Percentiles rank a stretch among this genome's conserved stretches.
Evolutionary conservation across 495 filamentous ascomycete species (phyloP).

Genomic region (Collariella sp.): DNA sequence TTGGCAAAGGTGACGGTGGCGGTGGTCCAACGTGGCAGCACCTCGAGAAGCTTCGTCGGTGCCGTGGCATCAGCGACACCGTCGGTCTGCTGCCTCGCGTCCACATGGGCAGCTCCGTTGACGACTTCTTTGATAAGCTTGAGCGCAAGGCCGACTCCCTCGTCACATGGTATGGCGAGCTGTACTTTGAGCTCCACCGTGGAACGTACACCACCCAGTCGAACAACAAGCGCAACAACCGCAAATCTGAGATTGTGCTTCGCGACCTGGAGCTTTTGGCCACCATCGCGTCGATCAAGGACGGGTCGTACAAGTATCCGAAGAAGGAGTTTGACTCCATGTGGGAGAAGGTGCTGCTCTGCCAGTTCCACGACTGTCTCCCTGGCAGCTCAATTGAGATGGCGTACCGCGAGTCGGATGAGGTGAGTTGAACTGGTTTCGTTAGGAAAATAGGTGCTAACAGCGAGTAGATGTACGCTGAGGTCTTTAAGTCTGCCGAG

Average conservation of each 20-base stretch:
- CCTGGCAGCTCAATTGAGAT: slow-evolving; percentile 95
- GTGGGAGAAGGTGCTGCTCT: slow-evolving; percentile 82
- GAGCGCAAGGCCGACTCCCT: slow-evolving; percentile 72
- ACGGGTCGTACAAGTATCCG: slow-evolving; percentile 72
- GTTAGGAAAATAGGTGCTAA: background rate
- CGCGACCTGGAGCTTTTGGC: slow-evolving; percentile 85
- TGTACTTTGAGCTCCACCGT: slow-evolving; percentile 94
- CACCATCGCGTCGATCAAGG: slow-evolving; percentile 67
- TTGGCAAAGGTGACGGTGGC: slow-evolving; percentile 93
- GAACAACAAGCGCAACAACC: slow-evolving; percentile 93
- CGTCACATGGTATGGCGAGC: slow-evolving; percentile 94
- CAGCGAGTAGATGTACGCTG: slow-evolving; percentile 54
- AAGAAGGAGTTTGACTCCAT: slow-evolving; percentile 85
- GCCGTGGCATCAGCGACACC: slow-evolving; percentile 84
- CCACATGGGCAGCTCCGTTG: slow-evolving; percentile 86
- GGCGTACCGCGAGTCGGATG: slow-evolving; percentile 89
- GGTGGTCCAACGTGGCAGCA: slow-evolving; percentile 92
- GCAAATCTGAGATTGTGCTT: slow-evolving; percentile 72
- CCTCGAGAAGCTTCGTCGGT: slow-evolving; percentile 90
- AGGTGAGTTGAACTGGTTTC: slow-evolving; percentile 37
- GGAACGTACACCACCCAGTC: slow-evolving; percentile 96
- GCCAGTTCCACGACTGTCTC: slow-evolving; percentile 95
- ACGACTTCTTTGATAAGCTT: slow-evolving; percentile 84
- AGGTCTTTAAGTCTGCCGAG: slow-evolving; percentile 70
- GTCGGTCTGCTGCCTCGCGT: slow-evolving; percentile 75